A percentile compares a stretch with the other conserved stretches of the same genome.
Evolutionary conservation across 768 basidiomycete species (phyloP).

Genomic region (Russula vinacea): DNA sequence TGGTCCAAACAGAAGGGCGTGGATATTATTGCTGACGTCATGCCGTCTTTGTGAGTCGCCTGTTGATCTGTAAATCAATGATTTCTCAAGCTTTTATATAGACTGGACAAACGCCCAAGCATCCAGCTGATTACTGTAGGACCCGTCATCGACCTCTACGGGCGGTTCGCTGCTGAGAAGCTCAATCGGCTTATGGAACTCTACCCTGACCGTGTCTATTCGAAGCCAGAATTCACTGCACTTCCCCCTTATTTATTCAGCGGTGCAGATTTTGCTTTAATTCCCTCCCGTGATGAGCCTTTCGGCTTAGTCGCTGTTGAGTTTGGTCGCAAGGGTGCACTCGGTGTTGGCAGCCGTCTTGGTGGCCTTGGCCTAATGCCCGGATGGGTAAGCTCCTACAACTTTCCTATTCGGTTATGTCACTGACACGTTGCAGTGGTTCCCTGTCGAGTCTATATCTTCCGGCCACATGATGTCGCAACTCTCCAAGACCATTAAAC

Average conservation of each 20-base stretch:
- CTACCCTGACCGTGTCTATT: constrained; percentile 89
- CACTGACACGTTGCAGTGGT: constrained; percentile 60
- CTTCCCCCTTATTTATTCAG: constrained; percentile 91
- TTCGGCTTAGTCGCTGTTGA: constrained; percentile 96
- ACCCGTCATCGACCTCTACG: constrained; percentile 93
- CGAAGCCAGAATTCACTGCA: constrained; percentile 96
- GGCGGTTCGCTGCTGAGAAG: constrained; percentile 94
- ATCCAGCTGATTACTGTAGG: constrained; percentile 89
- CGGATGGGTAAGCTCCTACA: constrained; percentile 72
- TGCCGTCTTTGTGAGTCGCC: constrained; percentile 73
- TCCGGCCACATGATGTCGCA: constrained; percentile 95
- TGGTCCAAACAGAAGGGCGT: constrained; percentile 99
- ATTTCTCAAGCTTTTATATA: constrained; percentile 35
- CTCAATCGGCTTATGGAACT: constrained; percentile 90
- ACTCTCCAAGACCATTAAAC: constrained; percentile 89
- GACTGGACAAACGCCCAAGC: constrained; percentile 78
- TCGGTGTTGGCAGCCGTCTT: constrained; percentile 90
- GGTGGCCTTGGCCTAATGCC: constrained; percentile 97
- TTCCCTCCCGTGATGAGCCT: constrained; percentile 94
- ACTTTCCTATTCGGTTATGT: background rate
- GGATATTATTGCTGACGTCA: constrained; percentile 94
- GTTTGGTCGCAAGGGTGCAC: constrained; percentile 93
- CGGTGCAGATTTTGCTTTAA: constrained; percentile 92
- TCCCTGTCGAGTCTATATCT: constrained; percentile 91
- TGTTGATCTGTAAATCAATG: constrained; percentile 20